These are phyloP conservation scores for Lodderomyces orthopsilosis DNA, from an alignment of 1,139 yeast species.

Conservation along the genomic window DNA sequence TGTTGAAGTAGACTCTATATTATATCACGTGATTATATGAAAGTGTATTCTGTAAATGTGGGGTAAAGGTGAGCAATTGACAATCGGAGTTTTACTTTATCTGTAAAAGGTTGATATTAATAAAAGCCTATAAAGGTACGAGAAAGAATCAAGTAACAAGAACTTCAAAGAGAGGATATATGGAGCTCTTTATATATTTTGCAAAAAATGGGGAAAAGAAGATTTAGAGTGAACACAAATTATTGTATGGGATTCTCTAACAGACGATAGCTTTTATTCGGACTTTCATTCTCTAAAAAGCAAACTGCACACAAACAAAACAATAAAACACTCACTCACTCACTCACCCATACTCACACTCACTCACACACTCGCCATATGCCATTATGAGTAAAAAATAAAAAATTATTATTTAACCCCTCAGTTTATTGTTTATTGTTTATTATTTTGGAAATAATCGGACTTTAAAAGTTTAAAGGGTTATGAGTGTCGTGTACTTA, in stretches of 20 bases:
- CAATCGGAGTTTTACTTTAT: background rate
- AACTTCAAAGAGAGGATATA: background rate
- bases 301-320: too few species aligned
- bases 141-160: background rate
- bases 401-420: background rate
- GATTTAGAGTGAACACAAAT: background rate
- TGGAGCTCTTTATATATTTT: background rate
- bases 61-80: background rate
- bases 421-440: background rate
- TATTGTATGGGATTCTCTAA: too few species aligned
- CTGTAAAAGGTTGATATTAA: too few species aligned
- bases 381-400: too few species aligned
- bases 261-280: too few species aligned
- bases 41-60: background rate
- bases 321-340: too few species aligned
- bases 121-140: too few species aligned
- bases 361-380: too few species aligned
- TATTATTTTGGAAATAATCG: background rate
- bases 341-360: too few species aligned
- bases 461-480: background rate
- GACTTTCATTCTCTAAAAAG: too few species aligned
- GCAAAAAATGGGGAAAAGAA: background rate
- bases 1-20: background rate
- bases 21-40: background rate
- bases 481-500: background rate